A percentile compares a stretch with the other conserved stretches of the same genome.
Evolutionary conservation across 768 basidiomycete genomes (phyloP).

Genomic region (Pholiota microspora): DNA sequence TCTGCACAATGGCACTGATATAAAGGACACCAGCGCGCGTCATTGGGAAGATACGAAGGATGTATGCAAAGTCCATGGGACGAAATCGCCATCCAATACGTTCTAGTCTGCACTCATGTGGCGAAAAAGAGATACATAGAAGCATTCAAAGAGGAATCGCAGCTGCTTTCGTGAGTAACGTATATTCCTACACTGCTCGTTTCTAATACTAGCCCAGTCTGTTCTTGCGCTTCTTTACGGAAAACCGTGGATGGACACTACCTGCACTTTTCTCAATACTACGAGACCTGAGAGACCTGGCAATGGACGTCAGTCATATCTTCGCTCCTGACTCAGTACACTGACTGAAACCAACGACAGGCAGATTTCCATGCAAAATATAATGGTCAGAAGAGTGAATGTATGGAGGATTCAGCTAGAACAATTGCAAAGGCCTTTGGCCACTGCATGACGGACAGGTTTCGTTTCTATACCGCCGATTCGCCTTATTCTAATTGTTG

Average conservation of each 20-base stretch:
- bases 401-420: slow-evolving; percentile 86
- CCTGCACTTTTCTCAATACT: slow-evolving; percentile 81
- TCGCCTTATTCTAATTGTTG: neutral
- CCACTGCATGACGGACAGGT: slow-evolving; percentile 79
- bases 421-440: slow-evolving; percentile 89
- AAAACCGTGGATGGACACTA: slow-evolving; percentile 84
- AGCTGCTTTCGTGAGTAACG: slow-evolving; percentile 67
- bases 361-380: slow-evolving; percentile 62
- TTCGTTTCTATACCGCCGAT: neutral
- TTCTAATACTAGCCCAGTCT: slow-evolving; percentile 35
- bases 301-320: slow-evolving; percentile 65
- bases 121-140: slow-evolving; percentile 65
- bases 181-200: neutral
- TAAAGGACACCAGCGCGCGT: slow-evolving; percentile 28
- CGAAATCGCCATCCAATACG: slow-evolving; percentile 82
- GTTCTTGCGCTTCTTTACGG: slow-evolving; percentile 78
- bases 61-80: slow-evolving; percentile 78
- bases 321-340: neutral
- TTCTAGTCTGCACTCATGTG: slow-evolving; percentile 69
- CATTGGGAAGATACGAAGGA: slow-evolving; percentile 52
- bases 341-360: slow-evolving; percentile 28
- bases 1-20: slow-evolving; percentile 5
- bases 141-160: slow-evolving; percentile 80
- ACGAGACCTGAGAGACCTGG: slow-evolving; percentile 80
- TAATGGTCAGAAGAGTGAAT: slow-evolving; percentile 54